These are phyloP conservation scores for Kodamaea leandrae DNA, from an alignment of 805 yeast genomes.

Conservation along the genomic window DNA sequence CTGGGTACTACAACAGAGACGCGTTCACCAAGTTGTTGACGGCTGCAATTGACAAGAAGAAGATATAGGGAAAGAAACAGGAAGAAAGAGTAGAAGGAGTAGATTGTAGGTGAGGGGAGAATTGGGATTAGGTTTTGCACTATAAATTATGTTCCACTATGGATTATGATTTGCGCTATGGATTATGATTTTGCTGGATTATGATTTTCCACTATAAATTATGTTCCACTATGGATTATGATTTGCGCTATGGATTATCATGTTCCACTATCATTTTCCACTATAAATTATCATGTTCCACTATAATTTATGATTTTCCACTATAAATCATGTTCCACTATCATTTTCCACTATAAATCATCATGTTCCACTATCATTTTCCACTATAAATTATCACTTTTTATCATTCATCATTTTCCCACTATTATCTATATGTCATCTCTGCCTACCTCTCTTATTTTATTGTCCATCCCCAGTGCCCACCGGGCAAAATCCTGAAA, in stretches of 20 bases:
- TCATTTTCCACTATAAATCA: too few species aligned
- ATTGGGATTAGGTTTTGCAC: background rate
- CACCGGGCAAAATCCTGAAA: constrained; percentile 35
- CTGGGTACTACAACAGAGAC: constrained; percentile 43
- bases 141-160: too few species aligned
- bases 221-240: too few species aligned
- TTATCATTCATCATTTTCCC: background rate
- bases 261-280: too few species aligned
- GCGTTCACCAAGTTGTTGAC: constrained; percentile 28
- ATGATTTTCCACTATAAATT: background rate
- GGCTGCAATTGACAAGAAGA: constrained; percentile 18
- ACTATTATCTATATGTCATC: background rate
- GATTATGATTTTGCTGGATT: too few species aligned
- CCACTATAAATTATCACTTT: background rate
- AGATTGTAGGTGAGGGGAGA: background rate
- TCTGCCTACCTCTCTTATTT: constrained; percentile 9
- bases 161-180: too few species aligned
- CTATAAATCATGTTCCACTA: too few species aligned
- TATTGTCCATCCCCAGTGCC: constrained; percentile 38
- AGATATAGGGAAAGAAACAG: background rate
- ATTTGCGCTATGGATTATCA: too few species aligned
- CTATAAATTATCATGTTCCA: too few species aligned
- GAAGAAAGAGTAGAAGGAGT: background rate
- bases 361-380: too few species aligned
- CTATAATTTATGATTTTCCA: too few species aligned